A percentile compares a stretch with the other conserved stretches of the same genome.
Conservation (phyloP, 2,329 filamentous ascomycete genomes). For the Hypoxylon sp. region DNA sequence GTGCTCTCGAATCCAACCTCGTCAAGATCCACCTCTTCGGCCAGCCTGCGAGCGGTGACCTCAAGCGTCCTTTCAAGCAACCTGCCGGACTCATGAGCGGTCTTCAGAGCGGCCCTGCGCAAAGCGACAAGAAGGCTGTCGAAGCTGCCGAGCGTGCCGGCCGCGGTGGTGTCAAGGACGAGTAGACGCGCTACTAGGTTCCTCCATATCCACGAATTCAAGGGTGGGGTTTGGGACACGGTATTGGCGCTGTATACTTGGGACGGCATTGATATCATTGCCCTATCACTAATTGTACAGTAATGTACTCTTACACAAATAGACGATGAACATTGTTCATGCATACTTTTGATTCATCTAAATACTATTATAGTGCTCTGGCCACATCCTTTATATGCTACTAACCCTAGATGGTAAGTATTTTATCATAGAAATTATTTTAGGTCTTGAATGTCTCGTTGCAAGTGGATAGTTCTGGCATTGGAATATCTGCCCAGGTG, state of each 20-base stretch:
- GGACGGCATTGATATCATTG: constrained; percentile 8
- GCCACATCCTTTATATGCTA: background rate
- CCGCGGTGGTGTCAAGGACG: constrained; percentile 79
- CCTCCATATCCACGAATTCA: constrained; percentile 13
- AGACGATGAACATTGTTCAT: constrained; percentile 27
- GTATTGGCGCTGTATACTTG: constrained; percentile 12
- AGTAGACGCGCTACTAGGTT: constrained; percentile 62
- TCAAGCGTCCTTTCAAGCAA: constrained; percentile 96
- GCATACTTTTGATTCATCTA: constrained; percentile 1
- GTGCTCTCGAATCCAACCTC: constrained; percentile 93
- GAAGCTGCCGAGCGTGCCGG: constrained; percentile 84
- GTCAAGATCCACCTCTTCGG: constrained; percentile 96
- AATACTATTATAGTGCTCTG: background rate
- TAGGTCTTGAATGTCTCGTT: background rate
- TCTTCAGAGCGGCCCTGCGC: constrained; percentile 79
- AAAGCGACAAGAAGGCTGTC: constrained; percentile 93
- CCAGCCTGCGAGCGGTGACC: constrained; percentile 86
- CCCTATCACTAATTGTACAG: constrained; percentile 11
- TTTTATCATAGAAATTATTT: background rate
- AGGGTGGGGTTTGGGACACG: constrained; percentile 4
- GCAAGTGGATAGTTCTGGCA: background rate
- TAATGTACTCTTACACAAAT: constrained; percentile 15
- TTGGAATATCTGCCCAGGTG: too few relatives aligned
- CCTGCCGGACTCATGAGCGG: constrained; percentile 85
- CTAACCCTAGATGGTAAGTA: background rate